Evolutionary conservation across 768 basidiomycete genomes (phyloP).

Genomic region (Xerocomellus intermedius): DNA sequence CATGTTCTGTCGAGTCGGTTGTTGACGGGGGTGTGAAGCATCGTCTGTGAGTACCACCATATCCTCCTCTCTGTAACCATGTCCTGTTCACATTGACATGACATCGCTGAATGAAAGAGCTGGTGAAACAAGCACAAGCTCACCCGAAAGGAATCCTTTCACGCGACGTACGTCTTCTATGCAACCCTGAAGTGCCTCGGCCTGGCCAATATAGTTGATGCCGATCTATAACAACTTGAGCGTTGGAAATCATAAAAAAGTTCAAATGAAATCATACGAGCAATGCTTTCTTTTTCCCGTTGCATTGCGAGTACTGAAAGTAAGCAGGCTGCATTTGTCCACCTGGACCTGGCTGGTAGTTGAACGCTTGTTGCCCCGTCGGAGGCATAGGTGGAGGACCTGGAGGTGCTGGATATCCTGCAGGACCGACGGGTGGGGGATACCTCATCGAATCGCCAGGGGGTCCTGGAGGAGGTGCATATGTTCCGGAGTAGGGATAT

Average conservation of each 20-base stretch:
- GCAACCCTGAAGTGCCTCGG: constrained; percentile 74
- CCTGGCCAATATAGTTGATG: constrained; percentile 78
- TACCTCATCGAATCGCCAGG: constrained; percentile 9
- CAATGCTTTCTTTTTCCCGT: constrained; percentile 82
- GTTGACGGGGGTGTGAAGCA: constrained; percentile 52
- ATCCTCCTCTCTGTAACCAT: constrained; percentile 70
- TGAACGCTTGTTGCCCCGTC: constrained; percentile 56
- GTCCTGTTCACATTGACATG: constrained; percentile 12
- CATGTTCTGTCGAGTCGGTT: constrained; percentile 82
- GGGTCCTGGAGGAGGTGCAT: constrained; percentile 14
- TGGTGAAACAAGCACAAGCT: constrained; percentile 33
- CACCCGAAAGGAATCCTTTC: constrained; percentile 69
- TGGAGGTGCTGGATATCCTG: constrained; percentile 16
- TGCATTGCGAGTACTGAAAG: constrained; percentile 91
- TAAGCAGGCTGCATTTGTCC: constrained; percentile 53
- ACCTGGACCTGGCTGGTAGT: constrained; percentile 52
- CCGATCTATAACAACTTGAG: constrained; percentile 58
- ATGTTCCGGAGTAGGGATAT: constrained; percentile 14
- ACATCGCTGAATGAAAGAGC: background rate
- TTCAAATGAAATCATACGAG: constrained; percentile 50
- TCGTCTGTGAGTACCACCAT: constrained; percentile 88
- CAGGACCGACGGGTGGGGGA: background rate
- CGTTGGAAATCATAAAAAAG: background rate
- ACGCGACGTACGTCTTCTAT: constrained; percentile 91
- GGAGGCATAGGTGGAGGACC: constrained; percentile 55